phyloP scores from a whole-genome alignment of 1,284 basidiomycete species.

The Cryptococcus sp. region DNA sequence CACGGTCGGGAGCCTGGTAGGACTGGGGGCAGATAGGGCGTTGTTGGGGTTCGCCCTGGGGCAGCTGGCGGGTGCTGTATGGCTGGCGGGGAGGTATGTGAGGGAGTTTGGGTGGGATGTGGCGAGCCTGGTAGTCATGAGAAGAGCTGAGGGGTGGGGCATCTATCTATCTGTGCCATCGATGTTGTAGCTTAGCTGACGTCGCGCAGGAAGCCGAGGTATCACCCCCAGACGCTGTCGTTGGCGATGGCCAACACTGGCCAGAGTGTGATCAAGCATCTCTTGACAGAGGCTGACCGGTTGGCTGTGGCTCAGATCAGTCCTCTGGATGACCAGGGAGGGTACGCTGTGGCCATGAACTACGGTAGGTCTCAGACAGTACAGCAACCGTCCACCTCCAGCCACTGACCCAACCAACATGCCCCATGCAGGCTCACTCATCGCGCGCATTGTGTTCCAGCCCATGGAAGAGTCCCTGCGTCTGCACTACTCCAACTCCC shows the following conservation, averaged over 20 bases:
- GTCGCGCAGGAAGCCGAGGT: conserved; percentile 15
- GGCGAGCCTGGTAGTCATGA: conserved; percentile 4
- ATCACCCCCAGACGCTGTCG: conserved; percentile 14
- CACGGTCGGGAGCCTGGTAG: conserved; percentile 62
- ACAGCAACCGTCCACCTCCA: background rate
- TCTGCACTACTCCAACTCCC: conserved; percentile 74
- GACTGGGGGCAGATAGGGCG: conserved; percentile 54
- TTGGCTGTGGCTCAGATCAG: conserved; percentile 78
- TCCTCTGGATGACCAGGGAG: conserved; percentile 79
- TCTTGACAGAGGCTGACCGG: conserved; percentile 94
- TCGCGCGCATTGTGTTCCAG: conserved; percentile 87
- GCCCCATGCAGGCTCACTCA: conserved; percentile 67
- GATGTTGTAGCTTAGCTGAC: background rate
- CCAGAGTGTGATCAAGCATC: conserved; percentile 73
- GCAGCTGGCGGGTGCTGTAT: conserved; percentile 66
- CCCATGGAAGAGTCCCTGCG: conserved; percentile 87
- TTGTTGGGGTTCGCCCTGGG: conserved; percentile 78
- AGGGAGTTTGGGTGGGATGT: conserved; percentile 24
- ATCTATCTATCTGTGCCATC: background rate
- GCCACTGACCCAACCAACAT: background rate
- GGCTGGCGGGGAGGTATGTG: conserved; percentile 47
- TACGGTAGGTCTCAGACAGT: conserved; percentile 62
- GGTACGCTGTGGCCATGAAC: conserved; percentile 89
- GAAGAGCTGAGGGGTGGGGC: conserved; percentile 4
- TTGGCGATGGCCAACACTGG: conserved; percentile 61